Base-by-base conservation (phyloP, 2,329 filamentous ascomycete species). In the Phoma herbarum region DNA sequence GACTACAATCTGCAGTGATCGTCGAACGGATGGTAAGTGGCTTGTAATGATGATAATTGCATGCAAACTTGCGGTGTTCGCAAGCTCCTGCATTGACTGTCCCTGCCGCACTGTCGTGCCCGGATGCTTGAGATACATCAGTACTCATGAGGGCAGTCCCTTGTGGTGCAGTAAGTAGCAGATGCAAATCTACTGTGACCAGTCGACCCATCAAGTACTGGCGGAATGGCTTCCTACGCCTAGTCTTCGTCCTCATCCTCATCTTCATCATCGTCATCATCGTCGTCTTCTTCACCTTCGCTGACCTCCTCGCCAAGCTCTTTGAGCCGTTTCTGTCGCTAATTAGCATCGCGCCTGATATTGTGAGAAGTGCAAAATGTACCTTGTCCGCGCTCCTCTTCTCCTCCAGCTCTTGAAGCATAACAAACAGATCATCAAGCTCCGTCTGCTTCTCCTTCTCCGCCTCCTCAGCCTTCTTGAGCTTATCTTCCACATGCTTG, bases 401-500 rank as follows among this genome's bases (percentile, higher is more conserved):
- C 57, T 80, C 77, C 68, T 83, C 79, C 23, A 83, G 71, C 57
- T 83, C 81, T 4, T 79, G 77, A 28, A 82, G 76, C 4, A 81
- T 70, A 48, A 83, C 80, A 57, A 85, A 78, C 61, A 82, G 65
- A 60, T 81, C 80, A 58, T 83, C 81, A 33, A 84, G 57, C 64
- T 82, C 80, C 49, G 77, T 75, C 63, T 81, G 73, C 52, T 81
- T 80, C 61, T 77, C 76, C 60, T 78, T 76, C 50, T 74, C 71
- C 4, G 63, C 69, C 33, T 74, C 69, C 26, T 77, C 71, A 1
- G 71, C 67, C 48, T 71, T 74, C 2, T 62, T 76, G 59, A 80
- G 68, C 65, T 82, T 83, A 22, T 41, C 37, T 18, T 41, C 37
- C 11, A 11, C 37, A 23, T 10, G 2, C 37, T 41, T 41, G 20